Evolutionary conservation across 768 basidiomycete species (phyloP).

Genomic region (Boletus subparvulus): DNA sequence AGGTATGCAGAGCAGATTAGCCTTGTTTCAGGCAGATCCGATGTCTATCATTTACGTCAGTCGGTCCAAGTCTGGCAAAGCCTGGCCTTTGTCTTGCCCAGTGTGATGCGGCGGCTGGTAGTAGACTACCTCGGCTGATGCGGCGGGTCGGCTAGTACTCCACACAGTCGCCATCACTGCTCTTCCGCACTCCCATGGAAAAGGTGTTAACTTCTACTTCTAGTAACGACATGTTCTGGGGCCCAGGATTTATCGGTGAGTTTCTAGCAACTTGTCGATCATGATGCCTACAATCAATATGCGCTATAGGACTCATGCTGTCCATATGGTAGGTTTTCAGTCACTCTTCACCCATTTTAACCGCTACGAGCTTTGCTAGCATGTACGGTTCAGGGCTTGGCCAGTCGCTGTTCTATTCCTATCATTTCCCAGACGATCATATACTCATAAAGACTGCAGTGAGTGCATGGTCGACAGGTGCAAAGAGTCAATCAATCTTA

Average conservation of each 20-base stretch:
- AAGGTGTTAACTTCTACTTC: not conserved
- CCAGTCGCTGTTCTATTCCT: slow-evolving; percentile 7
- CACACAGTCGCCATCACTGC: too few species aligned
- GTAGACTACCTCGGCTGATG: too few species aligned
- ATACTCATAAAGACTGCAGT: not conserved
- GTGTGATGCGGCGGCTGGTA: too few species aligned
- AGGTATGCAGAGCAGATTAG: too few species aligned
- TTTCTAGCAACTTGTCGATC: not conserved
- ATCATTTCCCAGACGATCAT: slow-evolving; percentile 3
- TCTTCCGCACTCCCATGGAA: not conserved
- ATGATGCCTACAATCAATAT: too few species aligned
- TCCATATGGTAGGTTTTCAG: not conserved
- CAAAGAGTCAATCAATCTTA: not conserved
- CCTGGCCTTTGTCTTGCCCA: too few species aligned
- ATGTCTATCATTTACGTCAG: too few species aligned
- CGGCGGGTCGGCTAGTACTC: too few species aligned
- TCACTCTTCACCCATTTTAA: not conserved
- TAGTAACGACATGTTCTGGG: not conserved
- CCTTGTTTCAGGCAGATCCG: too few species aligned
- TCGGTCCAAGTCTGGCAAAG: too few species aligned
- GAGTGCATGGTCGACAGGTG: not conserved
- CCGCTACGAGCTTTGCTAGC: not conserved
- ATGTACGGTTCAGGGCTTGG: slow-evolving; percentile 6
- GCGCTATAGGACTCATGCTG: not conserved
- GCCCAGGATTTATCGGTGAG: slow-evolving; percentile 6